These are phyloP conservation scores for Juglanconis sp. DNA, from an alignment of 2,329 filamentous ascomycete genomes.

Conservation along the genomic window DNA sequence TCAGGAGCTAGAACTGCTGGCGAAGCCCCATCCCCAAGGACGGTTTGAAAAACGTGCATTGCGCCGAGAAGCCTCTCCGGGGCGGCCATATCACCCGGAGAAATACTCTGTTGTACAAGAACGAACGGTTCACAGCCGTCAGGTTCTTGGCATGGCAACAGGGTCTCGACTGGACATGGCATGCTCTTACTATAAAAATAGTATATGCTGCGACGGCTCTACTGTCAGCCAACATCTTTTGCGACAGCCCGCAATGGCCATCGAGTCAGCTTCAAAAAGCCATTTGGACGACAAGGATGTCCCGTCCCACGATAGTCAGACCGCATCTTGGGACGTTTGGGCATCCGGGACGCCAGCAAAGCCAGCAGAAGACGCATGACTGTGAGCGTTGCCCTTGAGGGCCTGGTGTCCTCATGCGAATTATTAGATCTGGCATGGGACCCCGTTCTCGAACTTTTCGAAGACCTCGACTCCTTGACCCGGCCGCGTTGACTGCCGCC, in stretches of 20 bases:
- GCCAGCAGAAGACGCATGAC: background rate
- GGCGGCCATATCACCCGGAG: background rate
- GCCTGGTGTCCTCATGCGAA: slow-evolving; percentile 1
- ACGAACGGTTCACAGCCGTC: background rate
- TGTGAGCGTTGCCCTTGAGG: background rate
- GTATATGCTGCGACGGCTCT: background rate
- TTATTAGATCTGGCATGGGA: background rate
- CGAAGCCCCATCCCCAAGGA: background rate
- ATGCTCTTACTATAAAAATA: background rate
- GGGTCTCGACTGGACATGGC: background rate
- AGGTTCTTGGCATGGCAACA: background rate
- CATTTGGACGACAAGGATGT: background rate
- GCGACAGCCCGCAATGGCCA: background rate
- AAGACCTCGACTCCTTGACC: background rate
- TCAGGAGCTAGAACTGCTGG: background rate
- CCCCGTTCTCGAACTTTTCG: background rate
- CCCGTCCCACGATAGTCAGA: background rate
- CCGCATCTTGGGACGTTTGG: background rate
- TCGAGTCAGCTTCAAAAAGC: background rate
- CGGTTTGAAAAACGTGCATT: background rate
- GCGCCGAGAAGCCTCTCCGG: background rate
- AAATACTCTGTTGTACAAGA: background rate
- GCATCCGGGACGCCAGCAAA: background rate
- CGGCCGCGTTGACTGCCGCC: no score
- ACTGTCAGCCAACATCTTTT: background rate